Conservation (phyloP, 805 yeast genomes). For the Hanseniaspora taiwanica region DNA sequence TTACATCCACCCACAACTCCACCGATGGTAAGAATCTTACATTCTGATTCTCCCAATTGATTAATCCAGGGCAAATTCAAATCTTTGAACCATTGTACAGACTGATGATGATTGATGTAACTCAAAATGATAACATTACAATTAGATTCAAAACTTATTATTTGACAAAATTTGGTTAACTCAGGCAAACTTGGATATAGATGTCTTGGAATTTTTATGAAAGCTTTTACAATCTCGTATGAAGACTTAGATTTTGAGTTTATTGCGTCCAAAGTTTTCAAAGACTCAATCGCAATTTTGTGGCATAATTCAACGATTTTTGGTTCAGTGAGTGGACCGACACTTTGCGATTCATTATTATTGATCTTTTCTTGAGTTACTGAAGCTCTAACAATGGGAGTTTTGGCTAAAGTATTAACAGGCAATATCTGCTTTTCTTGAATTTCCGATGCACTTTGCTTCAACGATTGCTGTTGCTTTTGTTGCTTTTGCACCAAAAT, state of each 20-base stretch:
- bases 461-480: too few species aligned
- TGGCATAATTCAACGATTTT: neutral
- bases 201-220: slow-evolving; percentile 20
- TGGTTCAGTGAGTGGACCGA: neutral
- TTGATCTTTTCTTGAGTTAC: too few species aligned
- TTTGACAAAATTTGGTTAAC: slow-evolving; percentile 15
- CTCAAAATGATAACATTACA: slow-evolving; percentile 22
- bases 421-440: too few species aligned
- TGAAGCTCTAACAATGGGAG: too few species aligned
- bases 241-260: slow-evolving; percentile 11
- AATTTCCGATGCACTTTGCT: too few species aligned
- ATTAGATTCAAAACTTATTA: slow-evolving; percentile 13
- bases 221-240: slow-evolving; percentile 20
- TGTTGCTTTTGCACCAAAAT: too few species aligned
- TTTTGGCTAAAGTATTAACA: too few species aligned
- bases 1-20: slow-evolving; percentile 16
- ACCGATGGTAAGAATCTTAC: slow-evolving; percentile 20
- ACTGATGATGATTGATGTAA: slow-evolving; percentile 22
- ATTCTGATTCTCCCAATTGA: slow-evolving; percentile 14
- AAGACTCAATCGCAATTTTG: neutral
- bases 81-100: slow-evolving; percentile 19
- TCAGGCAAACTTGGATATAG: slow-evolving; percentile 15
- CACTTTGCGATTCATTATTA: too few species aligned
- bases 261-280: neutral
- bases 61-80: slow-evolving; percentile 14